Base-by-base conservation (phyloP, 2,329 filamentous ascomycete genomes). In the Stachybotrys elegans region DNA sequence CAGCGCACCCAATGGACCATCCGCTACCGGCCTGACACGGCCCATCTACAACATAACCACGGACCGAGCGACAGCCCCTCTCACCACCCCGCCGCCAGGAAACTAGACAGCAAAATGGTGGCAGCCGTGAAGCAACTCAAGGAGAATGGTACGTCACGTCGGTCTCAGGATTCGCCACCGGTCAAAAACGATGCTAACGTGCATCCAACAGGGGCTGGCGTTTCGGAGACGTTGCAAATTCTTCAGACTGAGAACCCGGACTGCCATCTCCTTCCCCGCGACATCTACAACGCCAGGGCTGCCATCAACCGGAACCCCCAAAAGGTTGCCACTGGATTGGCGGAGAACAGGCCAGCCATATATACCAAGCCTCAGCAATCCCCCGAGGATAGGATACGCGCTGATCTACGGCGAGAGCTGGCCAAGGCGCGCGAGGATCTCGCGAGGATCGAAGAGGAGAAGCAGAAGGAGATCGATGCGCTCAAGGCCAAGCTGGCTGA, bases 1-100 rank as follows among this genome's bases (percentile, higher is more conserved):
- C 79, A 83, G 55, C 71, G 81, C 47, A 83, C 79, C 1, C 79
- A 84, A 52, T 84, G 81, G 81, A 79, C 79, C 0, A 76, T 84
- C 46, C 72, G 81, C 42, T 84, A 83, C 55, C 75, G 81, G 5
- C 81, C 81, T 3, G 76, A 83, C 48, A 61, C 69, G 6, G 57
- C 69, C 42, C 80, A 84, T 55, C 63, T 83, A 32, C 62, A 70
- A 44, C 81, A 84, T 59, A 84, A 84, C 53, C 81, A 84, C 53
- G 77, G 77, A 1, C 80, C 81, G 2, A 84, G 81, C 54, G 79
- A 84, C 57, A 83, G 80, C 56, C 80, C 80, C 4, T 74, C 80
- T n/a, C 68, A 83, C 46, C 81, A 84, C 55, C 81, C 81, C 19
- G 81, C 81, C 4, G 81, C 81, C 14, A 71, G 81, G 49, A 84